Evolutionary conservation across 441 rosid genomes (phyloP), one percentile per base, ranked within the genome.

Genomic region (Erodium chrysanthum): DNA sequence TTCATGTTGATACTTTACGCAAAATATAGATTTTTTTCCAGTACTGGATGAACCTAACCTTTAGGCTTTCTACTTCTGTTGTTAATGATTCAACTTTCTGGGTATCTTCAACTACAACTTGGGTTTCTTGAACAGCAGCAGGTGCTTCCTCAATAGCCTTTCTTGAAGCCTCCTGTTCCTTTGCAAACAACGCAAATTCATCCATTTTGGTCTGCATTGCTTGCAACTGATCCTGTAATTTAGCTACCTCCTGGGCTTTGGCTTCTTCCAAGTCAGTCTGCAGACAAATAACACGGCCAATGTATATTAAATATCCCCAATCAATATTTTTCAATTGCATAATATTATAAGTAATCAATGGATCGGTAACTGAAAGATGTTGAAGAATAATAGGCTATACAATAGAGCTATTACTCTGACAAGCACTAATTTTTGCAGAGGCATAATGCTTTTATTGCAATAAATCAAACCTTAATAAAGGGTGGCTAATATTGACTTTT

Each of bases 211-310:
- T 82, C 74, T 84, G 85, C 92, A 91, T 77, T 78, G 84, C 93
- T 71, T 90, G 91, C 70, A 86, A 25, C 14, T 84, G 76, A 56
- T 75, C 78, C 81, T 95, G 93, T 70, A 88, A 75, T 79, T 91
- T 95, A 14, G 77, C 27, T 71, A 80, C 77, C 81, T 95, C 99
- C 66, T 90, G 88, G 68, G 86, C 84, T 76, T 87, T 95, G 67
- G 82, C 90, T 77, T 90, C 97, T 81, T 95, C 99, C 50, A 90
- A 76, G 78, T 95, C 97, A 67, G 84, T 83, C 97, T 95, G 84
- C 72, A 82, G 62, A 67, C 7, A 25, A 10, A 25, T 67, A 20
- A 60, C 68, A 72, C 77, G 66, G 73, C 63, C 23, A 80, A 64
- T 70, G 21, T 68, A 18, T 61, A 72, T 65, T 8, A 75, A 66